Conservation (phyloP, 169 alveolate species). For the Hepatocystis sp. region DNA sequence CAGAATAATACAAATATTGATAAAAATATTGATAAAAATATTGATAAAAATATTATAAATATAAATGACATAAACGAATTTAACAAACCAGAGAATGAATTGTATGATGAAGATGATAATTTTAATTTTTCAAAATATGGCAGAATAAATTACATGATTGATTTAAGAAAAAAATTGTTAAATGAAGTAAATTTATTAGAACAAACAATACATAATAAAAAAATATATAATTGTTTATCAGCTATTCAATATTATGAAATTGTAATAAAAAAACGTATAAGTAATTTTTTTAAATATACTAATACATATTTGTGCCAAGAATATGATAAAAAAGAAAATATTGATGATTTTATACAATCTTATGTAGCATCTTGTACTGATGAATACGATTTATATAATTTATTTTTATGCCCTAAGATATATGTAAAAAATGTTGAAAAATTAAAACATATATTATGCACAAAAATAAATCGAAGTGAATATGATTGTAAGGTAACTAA, state of each 20-base stretch:
- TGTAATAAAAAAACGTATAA: conserved; percentile 61
- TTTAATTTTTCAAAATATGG: conserved; percentile 90
- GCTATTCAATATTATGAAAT: conserved; percentile 80
- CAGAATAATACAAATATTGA: background rate
- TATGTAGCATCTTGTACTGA: conserved; percentile 23
- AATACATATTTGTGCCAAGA: conserved; percentile 24
- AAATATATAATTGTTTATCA: conserved; percentile 79
- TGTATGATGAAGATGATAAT: conserved; percentile 77
- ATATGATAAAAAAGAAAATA: conserved; percentile 2
- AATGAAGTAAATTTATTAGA: conserved; percentile 78
- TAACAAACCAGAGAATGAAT: conserved; percentile 33
- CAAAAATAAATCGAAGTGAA: background rate
- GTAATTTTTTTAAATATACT: conserved; percentile 24
- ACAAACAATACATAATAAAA: conserved; percentile 69
- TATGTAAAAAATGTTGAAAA: conserved; percentile 15
- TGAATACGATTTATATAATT: conserved; percentile 53
- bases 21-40: no score
- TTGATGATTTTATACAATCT: conserved; percentile 11
- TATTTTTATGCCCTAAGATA: conserved; percentile 63
- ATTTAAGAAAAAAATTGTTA: conserved; percentile 81
- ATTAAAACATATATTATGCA: conserved; percentile 25
- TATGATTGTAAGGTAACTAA: conserved; percentile 13
- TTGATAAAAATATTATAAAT: no score
- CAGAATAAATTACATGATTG: conserved; percentile 90
- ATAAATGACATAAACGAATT: no score